phyloP scores from a whole-genome alignment of 2,329 filamentous ascomycete genomes.

The Pestalotiopsis sp. region DNA sequence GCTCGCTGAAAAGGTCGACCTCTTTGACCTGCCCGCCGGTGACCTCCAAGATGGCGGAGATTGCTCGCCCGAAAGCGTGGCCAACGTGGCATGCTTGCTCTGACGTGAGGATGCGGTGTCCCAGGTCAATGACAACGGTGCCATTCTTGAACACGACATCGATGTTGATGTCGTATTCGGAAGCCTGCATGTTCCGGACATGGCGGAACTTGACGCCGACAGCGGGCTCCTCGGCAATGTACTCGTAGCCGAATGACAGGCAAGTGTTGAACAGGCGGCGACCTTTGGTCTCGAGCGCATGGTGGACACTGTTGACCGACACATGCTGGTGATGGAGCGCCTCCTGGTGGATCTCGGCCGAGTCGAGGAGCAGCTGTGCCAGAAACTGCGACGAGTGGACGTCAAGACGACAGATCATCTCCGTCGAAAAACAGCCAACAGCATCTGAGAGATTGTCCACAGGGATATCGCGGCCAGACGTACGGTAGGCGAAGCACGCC shows the following conservation, averaged over 20 bases:
- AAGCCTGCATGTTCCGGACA: slow-evolving; percentile 42
- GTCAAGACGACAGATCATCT: slow-evolving; percentile 27
- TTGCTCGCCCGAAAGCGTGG: slow-evolving; percentile 54
- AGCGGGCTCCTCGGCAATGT: slow-evolving; percentile 23
- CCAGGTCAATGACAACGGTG: slow-evolving; percentile 45
- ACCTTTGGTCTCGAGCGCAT: slow-evolving; percentile 45
- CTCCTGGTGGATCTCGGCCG: slow-evolving; percentile 25
- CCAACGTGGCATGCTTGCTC: slow-evolving; percentile 50
- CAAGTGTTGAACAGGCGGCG: slow-evolving; percentile 53
- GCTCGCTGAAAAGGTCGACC: slow-evolving; percentile 56
- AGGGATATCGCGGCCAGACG: slow-evolving; percentile 46
- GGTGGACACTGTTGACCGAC: slow-evolving; percentile 48
- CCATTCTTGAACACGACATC: slow-evolving; percentile 45
- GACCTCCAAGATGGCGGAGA: slow-evolving; percentile 46
- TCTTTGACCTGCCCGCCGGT: slow-evolving; percentile 45
- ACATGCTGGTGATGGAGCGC: slow-evolving; percentile 46
- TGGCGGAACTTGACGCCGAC: slow-evolving; percentile 38
- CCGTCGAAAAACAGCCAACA: slow-evolving; percentile 47
- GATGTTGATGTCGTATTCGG: slow-evolving; percentile 49
- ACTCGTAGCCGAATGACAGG: slow-evolving; percentile 48
- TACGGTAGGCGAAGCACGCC: slow-evolving; percentile 58
- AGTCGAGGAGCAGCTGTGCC: slow-evolving; percentile 26
- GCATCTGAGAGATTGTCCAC: slow-evolving; percentile 41
- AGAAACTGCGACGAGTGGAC: slow-evolving; percentile 23
- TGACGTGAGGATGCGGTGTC: slow-evolving; percentile 44